Evolutionary conservation across 2,329 filamentous ascomycete species (phyloP), one percentile per base, ranked within the genome.

Genomic region (Xylaria sp.): DNA sequence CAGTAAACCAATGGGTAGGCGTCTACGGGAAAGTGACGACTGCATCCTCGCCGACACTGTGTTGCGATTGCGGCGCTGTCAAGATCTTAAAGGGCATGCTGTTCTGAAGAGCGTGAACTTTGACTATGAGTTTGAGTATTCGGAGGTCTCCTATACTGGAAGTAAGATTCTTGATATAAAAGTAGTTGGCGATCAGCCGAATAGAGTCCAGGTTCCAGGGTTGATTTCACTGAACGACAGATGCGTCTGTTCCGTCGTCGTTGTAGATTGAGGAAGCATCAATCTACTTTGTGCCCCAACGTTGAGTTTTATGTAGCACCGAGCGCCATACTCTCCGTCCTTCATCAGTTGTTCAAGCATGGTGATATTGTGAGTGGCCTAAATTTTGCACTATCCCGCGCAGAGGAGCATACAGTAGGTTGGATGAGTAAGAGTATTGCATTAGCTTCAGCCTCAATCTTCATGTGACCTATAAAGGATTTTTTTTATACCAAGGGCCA

Each of bases 11-110:
- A 19, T 66, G 57, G 1, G 51, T 38, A 45, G 60, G 60, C 33
- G 60, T 60, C 15, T 66, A 61, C 4, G 63, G 63, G 9, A 66
- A 63, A 4, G 60, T 60, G 40, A 54, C 28, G 45, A 38, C 45
- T 9, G 37, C 52, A 63, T 54, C 17, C 15, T 57, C 56, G 6
- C 53, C 38, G 33, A 38, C 19, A 46, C 4, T 8, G 7, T 54
- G 57, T 28, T 31, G 14, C 38, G 45, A 51, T 51, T 56, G 61
- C 38, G 17, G 8, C 15, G 23, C 57, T 45, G 50, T 38, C 12
- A 43, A 38, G 61, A 51, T 37, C 56, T 56, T 50, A 56, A 63
- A 15, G 61, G 61, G 38, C 61, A 63, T 21, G 28, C 50, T 57
- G 60, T 63, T 15, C 25, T 46, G 12, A 46, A 21, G 7, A 9